phyloP scores from a whole-genome alignment of 2,329 filamentous ascomycete genomes.

The Raffaelea albimanens region DNA sequence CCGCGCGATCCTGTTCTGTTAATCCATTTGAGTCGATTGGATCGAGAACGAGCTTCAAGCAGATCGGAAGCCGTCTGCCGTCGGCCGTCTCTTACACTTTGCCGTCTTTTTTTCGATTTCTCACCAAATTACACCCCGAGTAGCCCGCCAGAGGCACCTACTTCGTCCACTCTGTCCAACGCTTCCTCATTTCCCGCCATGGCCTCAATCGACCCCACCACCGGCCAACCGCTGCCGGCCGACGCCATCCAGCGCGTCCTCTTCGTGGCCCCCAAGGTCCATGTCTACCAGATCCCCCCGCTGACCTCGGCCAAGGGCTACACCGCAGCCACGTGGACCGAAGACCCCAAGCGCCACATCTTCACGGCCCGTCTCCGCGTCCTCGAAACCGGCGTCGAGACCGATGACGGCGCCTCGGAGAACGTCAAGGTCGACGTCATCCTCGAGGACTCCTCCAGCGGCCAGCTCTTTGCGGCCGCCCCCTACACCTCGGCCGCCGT shows the following conservation, averaged over 20 bases:
- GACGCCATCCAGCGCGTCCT: constrained; percentile 80
- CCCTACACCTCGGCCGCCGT: constrained; percentile 59
- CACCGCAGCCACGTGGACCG: constrained; percentile 68
- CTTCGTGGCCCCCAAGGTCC: constrained; percentile 63
- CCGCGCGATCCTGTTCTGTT: too few species aligned
- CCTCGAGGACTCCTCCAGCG: constrained; percentile 64
- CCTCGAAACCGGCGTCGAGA: constrained; percentile 59
- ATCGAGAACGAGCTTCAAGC: too few species aligned
- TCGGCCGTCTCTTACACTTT: too few species aligned
- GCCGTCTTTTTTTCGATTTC: too few species aligned
- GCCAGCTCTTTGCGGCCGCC: constrained; percentile 73
- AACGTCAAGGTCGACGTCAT: constrained; percentile 64
- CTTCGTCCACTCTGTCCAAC: too few species aligned
- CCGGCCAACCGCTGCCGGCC: constrained; percentile 55
- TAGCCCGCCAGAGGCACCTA: too few species aligned
- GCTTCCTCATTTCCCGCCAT: constrained; percentile 26
- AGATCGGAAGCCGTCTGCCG: too few species aligned
- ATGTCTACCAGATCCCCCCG: constrained; percentile 83
- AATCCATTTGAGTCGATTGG: too few species aligned
- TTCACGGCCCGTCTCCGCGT: constrained; percentile 77
- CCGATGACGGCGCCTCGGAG: constrained; percentile 28
- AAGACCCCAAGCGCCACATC: constrained; percentile 62
- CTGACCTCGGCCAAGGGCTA: constrained; percentile 71
- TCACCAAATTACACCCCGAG: too few species aligned
- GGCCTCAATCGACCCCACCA: constrained; percentile 62